phyloP scores from a whole-genome alignment of 2,329 filamentous ascomycete genomes.

The Talaromyces rugulosus region DNA sequence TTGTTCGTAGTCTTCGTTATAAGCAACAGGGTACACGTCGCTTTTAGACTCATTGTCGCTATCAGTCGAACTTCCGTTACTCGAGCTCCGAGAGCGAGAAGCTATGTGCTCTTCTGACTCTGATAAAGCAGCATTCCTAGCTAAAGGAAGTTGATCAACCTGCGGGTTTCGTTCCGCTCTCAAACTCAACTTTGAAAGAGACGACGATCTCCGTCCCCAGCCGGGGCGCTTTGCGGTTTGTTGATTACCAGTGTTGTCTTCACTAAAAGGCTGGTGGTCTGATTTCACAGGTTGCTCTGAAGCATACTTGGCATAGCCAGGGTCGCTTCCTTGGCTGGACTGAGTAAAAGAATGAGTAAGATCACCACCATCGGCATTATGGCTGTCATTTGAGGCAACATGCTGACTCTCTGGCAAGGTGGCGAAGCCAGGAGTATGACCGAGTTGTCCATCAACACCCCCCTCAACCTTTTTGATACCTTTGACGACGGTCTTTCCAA shows the following conservation, averaged over 20 bases:
- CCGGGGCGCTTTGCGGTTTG: constrained; percentile 19
- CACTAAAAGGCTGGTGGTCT: neutral
- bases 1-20: constrained; percentile 59
- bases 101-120: constrained; percentile 17
- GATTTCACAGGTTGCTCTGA: neutral
- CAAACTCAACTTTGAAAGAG: constrained; percentile 23
- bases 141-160: constrained; percentile 34
- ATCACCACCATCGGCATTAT: constrained; percentile 2
- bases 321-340: constrained; percentile 8
- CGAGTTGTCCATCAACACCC: constrained; percentile 31
- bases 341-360: constrained; percentile 8
- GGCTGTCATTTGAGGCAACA: neutral
- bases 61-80: neutral
- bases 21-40: constrained; percentile 57
- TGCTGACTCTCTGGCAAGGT: constrained; percentile 1
- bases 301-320: neutral
- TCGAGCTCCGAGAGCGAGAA: neutral
- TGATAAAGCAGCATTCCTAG: constrained; percentile 17
- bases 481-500: constrained; percentile 44
- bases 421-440: constrained; percentile 32
- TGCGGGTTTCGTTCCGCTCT: constrained; percentile 21
- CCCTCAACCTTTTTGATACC: constrained; percentile 38
- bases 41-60: constrained; percentile 15
- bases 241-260: neutral
- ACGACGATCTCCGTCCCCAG: constrained; percentile 30